phyloP scores from a whole-genome alignment of 2,329 filamentous ascomycete species.

The Xenosphaeropsis pyriputrescens region DNA sequence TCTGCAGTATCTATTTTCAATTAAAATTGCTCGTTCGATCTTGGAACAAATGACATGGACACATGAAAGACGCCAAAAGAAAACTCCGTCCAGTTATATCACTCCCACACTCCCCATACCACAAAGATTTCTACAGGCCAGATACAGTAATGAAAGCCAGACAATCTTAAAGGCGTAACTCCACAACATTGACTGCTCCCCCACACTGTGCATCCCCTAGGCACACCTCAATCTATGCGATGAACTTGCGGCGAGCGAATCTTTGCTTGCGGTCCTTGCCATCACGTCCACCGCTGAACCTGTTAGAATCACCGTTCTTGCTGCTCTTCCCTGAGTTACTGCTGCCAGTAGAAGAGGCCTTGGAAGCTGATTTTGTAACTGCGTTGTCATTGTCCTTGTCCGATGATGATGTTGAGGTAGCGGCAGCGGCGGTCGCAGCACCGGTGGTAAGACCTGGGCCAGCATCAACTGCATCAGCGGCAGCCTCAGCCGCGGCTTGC shows the following conservation, averaged over 20 bases:
- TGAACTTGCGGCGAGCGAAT: constrained; percentile 1
- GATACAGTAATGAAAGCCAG: too few species aligned
- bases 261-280: neutral
- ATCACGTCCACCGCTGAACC: neutral
- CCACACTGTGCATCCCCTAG: too few species aligned
- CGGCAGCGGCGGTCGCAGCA: neutral
- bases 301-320: neutral
- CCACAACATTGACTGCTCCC: too few species aligned
- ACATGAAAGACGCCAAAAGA: too few species aligned
- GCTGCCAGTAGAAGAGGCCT: neutral
- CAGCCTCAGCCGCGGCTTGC: neutral
- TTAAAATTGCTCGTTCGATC: too few species aligned
- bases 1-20: too few species aligned
- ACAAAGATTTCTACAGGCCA: too few species aligned
- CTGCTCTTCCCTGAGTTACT: neutral
- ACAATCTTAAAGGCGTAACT: too few species aligned
- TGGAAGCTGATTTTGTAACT: neutral
- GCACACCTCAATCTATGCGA: neutral
- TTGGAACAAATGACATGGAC: too few species aligned
- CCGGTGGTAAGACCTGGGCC: neutral
- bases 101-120: too few species aligned
- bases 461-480: neutral
- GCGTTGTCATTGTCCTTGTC: neutral
- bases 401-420: neutral
- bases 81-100: too few species aligned